Conservation (phyloP, 305 asterid genomes). For the Nicotiana rustica region DNA sequence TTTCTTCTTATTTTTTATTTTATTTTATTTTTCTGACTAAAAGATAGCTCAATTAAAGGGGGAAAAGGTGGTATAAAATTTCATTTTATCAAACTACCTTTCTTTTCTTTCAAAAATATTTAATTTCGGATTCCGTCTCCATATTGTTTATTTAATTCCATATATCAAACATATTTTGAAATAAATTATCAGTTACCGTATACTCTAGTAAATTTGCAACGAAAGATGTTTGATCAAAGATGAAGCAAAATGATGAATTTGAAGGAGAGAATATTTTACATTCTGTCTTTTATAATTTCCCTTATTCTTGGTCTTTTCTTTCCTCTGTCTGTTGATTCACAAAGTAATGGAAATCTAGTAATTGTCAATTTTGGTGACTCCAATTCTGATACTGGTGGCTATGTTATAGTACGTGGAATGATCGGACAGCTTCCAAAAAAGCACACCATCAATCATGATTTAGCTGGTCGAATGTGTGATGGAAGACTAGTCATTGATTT, state of each 20-base stretch:
- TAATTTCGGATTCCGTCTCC: no score
- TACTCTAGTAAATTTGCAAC: neutral
- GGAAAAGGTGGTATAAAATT: no score
- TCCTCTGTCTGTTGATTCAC: conserved; percentile 8
- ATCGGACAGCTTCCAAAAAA: conserved; percentile 18
- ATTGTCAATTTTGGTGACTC: conserved; percentile 37
- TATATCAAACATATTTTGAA: neutral
- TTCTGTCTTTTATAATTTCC: neutral
- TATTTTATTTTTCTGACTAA: no score
- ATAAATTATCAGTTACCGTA: neutral
- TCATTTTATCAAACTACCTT: no score
- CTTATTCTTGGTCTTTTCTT: neutral
- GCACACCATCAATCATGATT: neutral
- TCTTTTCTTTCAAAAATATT: no score
- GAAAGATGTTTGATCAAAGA: neutral
- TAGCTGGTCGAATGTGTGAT: conserved; percentile 33
- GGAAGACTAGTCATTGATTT: conserved; percentile 33
- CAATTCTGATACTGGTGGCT: conserved; percentile 35
- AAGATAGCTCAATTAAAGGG: no score
- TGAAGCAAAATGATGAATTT: neutral
- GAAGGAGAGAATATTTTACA: conserved; percentile 17
- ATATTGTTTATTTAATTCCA: no score
- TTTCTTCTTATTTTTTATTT: no score
- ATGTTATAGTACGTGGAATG: conserved; percentile 30
- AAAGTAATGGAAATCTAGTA: neutral